Conservation (phyloP, 2,329 filamentous ascomycete genomes). For the Neonectria magnoliae region DNA sequence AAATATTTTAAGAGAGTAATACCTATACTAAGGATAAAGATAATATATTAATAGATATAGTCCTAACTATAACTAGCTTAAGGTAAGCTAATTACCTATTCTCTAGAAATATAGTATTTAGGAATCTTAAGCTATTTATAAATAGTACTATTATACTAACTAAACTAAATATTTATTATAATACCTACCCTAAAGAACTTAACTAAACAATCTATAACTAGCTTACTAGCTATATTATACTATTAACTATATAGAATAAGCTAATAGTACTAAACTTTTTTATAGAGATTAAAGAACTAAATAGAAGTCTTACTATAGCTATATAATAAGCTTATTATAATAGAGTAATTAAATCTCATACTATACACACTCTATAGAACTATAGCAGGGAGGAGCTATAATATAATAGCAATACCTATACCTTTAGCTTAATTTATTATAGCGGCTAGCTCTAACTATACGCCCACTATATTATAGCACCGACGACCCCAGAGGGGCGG, state of each 20-base stretch:
- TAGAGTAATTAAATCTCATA: constrained; percentile 50
- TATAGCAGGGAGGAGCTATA: constrained; percentile 43
- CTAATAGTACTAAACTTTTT: constrained; percentile 55
- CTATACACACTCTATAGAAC: constrained; percentile 51
- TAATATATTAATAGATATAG: no score
- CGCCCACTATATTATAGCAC: constrained; percentile 49
- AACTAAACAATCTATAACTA: constrained; percentile 34
- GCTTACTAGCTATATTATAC: constrained; percentile 44
- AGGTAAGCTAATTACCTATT: no score
- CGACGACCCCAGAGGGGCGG: constrained; percentile 41
- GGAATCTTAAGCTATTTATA: no score
- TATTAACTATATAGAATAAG: constrained; percentile 42
- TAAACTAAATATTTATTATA: no score
- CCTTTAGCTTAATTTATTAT: constrained; percentile 52
- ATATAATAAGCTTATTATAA: constrained; percentile 50
- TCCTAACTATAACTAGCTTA: no score
- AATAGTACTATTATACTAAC: no score
- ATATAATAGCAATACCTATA: constrained; percentile 53
- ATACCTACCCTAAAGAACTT: constrained; percentile 34
- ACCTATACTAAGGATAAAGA: no score
- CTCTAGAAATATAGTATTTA: no score
- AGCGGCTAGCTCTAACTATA: constrained; percentile 51
- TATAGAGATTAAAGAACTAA: constrained; percentile 50
- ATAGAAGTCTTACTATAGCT: constrained; percentile 44
- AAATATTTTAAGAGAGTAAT: no score